Evolutionary conservation across 176 grass and related monocot species (phyloP), one percentile per base, ranked within the genome.

Genomic region (Carex parvula): DNA sequence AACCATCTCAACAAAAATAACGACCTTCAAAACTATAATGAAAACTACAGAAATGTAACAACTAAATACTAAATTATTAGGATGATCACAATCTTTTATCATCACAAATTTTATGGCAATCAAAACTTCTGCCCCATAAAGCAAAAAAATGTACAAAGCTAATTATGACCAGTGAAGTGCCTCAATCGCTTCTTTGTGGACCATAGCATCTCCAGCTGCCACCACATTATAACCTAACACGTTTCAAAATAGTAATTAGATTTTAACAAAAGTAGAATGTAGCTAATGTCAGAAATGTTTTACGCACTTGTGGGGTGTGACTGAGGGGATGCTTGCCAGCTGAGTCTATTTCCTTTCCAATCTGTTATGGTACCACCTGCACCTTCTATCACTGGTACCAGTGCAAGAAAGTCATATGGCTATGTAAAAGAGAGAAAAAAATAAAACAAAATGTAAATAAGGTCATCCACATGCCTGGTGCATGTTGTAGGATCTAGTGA

Each of bases 351-450:
- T 44, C 95, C 92, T 80, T 87, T 90, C 92, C 95, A 94, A 83
- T 98, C 91, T 44, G 95, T 94, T 85, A 98, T 93, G 67, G 85
- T 91, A 29, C 95, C 91, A 69, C 95, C 95, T 82, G 92, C 91
- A 41, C 95, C 92, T 90, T 98, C 89, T 83, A 94, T 93, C 56
- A 94, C 89, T 13, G 92, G 95, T 79, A 94, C 88, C 82, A 94
- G 71, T 0, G 92, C 90, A 55, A 98, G 91, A 82, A 98, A 81
- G 80, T 98, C 92, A 0, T 98, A 94, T 55, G 95, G 92, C 92
- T 94, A 82, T 10, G 79, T 79, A 70, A 3, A 86, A 79, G 37
- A 21, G 72, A 62, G 65, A 41, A 12, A 21, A 20, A 65, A 35
- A 89, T 21, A 46, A 71, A 41, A 15, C 17, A 29, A 71, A 26